A percentile compares a stretch with the other conserved stretches of the same genome.
These are phyloP conservation scores for Cordyceps farinosa DNA, from an alignment of 2,329 filamentous ascomycete genomes.

Conservation along the genomic window DNA sequence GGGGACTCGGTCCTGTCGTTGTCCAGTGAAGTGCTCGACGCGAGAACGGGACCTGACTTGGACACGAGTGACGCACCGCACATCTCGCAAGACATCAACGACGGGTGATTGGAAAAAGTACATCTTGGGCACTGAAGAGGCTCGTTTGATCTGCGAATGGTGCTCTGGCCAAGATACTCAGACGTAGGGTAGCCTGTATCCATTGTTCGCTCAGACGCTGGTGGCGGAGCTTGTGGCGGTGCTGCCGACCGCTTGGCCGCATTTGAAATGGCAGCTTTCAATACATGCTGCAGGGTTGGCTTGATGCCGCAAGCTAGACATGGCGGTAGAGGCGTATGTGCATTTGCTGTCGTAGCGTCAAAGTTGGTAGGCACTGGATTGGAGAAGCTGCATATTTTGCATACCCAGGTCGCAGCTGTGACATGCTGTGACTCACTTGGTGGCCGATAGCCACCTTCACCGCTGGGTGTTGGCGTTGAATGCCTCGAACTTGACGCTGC, in stretches of 20 bases:
- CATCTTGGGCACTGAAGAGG: constrained; percentile 75
- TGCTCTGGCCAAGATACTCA: background rate
- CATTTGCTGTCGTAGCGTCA: constrained; percentile 75
- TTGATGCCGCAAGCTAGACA: constrained; percentile 94
- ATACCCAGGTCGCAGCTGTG: constrained; percentile 82
- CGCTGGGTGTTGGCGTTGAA: constrained; percentile 27
- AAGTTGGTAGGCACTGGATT: constrained; percentile 93
- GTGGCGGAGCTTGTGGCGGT: constrained; percentile 18
- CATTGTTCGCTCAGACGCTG: constrained; percentile 12
- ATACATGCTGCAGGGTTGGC: constrained; percentile 73
- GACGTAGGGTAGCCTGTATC: background rate
- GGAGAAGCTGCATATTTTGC: constrained; percentile 91
- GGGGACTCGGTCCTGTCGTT: constrained; percentile 66
- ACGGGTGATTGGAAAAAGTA: constrained; percentile 91
- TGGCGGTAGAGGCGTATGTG: constrained; percentile 75
- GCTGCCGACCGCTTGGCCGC: constrained; percentile 54
- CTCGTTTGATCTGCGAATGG: constrained; percentile 22
- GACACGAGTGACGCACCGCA: constrained; percentile 74
- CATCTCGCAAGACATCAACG: constrained; percentile 81
- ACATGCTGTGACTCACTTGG: constrained; percentile 24
- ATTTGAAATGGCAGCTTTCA: constrained; percentile 82
- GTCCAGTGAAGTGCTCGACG: constrained; percentile 36
- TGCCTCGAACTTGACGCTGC: constrained; percentile 45
- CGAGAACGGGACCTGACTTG: constrained; percentile 39
- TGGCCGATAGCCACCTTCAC: constrained; percentile 41